Conservation (phyloP, 1,284 basidiomycete species). For the Ustilago trichophora region DNA sequence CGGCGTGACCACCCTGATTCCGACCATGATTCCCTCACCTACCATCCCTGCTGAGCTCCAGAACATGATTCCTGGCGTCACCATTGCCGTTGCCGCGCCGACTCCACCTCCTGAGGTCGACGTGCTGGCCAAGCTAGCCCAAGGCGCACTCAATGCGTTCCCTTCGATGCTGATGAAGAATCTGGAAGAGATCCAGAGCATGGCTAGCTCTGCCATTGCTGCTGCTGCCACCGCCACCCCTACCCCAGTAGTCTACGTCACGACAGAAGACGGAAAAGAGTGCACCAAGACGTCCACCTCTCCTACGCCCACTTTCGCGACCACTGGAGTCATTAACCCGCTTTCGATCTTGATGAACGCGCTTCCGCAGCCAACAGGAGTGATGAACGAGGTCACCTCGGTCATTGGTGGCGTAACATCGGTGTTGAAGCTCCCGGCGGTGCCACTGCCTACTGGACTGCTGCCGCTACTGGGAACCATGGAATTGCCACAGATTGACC, state of each 20-base stretch:
- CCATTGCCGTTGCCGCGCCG: constrained; percentile 2
- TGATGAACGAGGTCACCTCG: constrained; percentile 23
- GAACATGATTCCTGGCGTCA: constrained; percentile 5
- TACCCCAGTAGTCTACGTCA: constrained; percentile 4
- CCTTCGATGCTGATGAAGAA: constrained; percentile 26
- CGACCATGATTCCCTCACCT: constrained; percentile 24
- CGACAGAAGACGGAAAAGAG: constrained; percentile 19
- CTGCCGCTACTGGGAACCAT: constrained; percentile 25
- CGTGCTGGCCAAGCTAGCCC: constrained; percentile 7
- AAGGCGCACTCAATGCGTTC: constrained; percentile 19
- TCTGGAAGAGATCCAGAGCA: constrained; percentile 13
- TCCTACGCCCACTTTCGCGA: constrained; percentile 3
- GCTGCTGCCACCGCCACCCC: constrained; percentile 16
- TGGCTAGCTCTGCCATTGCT: constrained; percentile 12
- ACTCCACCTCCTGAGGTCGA: constrained; percentile 4
- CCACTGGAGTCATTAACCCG: constrained; percentile 31
- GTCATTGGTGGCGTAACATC: constrained; percentile 24
- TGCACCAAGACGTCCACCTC: constrained; percentile 22
- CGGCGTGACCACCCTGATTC: constrained; percentile 33
- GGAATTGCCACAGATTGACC: constrained; percentile 24
- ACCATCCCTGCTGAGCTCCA: constrained; percentile 5
- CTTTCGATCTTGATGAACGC: constrained; percentile 18
- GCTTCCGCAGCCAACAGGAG: constrained; percentile 16
- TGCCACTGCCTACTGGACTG: constrained; percentile 20
- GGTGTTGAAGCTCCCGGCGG: constrained; percentile 12